These are phyloP conservation scores for Pseudogymnoascus sp. DNA, from an alignment of 2,329 filamentous ascomycete species.

Conservation along the genomic window DNA sequence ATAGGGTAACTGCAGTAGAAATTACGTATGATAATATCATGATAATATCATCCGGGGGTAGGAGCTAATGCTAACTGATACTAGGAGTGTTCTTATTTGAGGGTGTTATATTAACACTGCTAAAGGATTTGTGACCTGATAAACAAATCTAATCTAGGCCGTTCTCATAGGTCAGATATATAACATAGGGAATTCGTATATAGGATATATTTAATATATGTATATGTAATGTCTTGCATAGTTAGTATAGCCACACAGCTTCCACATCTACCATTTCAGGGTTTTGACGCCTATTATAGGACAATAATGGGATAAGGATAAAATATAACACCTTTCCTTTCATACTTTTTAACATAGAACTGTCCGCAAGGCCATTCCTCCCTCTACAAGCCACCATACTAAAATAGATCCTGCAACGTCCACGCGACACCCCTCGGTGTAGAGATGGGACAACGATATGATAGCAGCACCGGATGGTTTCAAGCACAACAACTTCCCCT, in stretches of 20 bases:
- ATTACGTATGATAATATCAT: not conserved
- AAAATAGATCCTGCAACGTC: not conserved
- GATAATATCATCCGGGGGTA: too few species aligned
- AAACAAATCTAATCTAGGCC: not conserved
- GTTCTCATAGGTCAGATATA: not conserved
- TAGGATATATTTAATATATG: too few species aligned
- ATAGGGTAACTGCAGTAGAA: not conserved
- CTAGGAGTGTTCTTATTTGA: not conserved
- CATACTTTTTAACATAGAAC: not conserved
- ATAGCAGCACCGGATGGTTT: not conserved
- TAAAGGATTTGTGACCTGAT: not conserved
- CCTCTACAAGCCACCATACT: not conserved
- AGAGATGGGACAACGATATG: not conserved
- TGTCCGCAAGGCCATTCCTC: not conserved
- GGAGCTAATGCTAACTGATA: not conserved
- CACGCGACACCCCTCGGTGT: not conserved
- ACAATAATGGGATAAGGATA: not conserved
- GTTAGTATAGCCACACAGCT: not conserved
- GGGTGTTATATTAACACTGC: not conserved
- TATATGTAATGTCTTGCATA: not conserved
- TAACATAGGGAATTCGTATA: not conserved
- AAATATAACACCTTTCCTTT: not conserved
- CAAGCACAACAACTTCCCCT: not conserved
- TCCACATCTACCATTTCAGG: not conserved
- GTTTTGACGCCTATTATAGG: not conserved